Base-by-base conservation (phyloP, 352 stramenopile genomes). In the Globisporangium acanthophoron region DNA sequence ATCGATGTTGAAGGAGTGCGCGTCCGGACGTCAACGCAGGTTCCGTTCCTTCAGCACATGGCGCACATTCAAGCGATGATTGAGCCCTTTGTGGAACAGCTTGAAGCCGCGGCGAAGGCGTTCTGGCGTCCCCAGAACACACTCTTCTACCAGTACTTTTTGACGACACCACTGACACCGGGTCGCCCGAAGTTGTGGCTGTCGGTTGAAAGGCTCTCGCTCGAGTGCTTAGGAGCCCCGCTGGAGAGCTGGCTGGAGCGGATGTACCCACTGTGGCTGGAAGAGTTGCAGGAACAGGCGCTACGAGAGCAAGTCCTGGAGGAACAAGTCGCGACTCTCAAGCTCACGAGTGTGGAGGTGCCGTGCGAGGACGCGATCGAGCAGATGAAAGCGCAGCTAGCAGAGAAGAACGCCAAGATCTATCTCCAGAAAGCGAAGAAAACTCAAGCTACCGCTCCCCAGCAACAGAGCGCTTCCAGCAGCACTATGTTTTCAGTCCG, bases 221-320 rank as follows among this genome's bases (percentile, higher is more conserved):
- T 88, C 35, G 67, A 83, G 16, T 88, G 74, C 59, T 35, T 73
- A 4, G 79, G 84, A 20, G 67, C 72, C 3, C 66, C 66, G 1
- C 64, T 94, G 35, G 84, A 90, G 44, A 69, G 66, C 5, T 94
- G 84, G 84, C 62, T 94, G 0, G 78, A 88, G 43, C 65, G 67
- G 35, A 74, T 87, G 24, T 86, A 88, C 33, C 81, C 81, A 12
- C 20, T 91, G 15, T 94, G 84, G 84, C 76, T 89, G 29, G 76
- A 87, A 47, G 82, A 87, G 29, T 39, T 91, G 1, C 71, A 73
- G 46, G 80, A 89, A 13, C 74, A 80, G 64, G 81, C 89, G 39
- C 64, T 90, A 18, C 72, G 83, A 27, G 59, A 67, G 0, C 76
- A 87, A 48, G 62, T 88, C 29, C 54, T 90, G 5, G 67, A 90